Evolutionary conservation across 805 yeast genomes (phyloP).

Genomic region (Ogataea sp.): DNA sequence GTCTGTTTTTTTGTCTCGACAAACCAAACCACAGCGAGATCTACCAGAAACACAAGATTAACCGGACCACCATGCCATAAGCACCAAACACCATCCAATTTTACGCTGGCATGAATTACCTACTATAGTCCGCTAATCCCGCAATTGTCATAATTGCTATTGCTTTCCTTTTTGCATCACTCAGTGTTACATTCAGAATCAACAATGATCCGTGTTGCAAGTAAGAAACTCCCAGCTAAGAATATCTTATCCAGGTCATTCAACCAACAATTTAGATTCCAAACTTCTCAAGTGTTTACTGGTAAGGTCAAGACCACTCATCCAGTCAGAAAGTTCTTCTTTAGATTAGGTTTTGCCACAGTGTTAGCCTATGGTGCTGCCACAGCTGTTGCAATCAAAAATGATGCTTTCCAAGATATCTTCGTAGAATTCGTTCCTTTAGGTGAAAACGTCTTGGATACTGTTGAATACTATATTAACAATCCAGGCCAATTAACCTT

Average conservation of each 20-base stretch:
- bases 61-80: too few species aligned
- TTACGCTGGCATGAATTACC: too few species aligned
- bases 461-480: constrained; percentile 31
- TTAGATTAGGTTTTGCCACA: constrained; percentile 18
- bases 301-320: constrained; percentile 11
- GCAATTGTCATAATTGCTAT: background rate
- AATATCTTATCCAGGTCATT: background rate
- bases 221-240: background rate
- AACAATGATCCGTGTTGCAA: constrained; percentile 1
- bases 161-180: background rate
- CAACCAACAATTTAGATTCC: constrained; percentile 12
- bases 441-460: constrained; percentile 46
- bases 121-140: too few species aligned
- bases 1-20: too few species aligned
- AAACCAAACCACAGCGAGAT: too few species aligned
- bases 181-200: background rate
- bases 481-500: constrained; percentile 14
- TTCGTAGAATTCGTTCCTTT: constrained; percentile 60
- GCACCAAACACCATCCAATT: too few species aligned
- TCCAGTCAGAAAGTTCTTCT: constrained; percentile 18
- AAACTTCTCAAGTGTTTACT: constrained; percentile 9
- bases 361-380: constrained; percentile 46
- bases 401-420: constrained; percentile 51
- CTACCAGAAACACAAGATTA: too few species aligned
- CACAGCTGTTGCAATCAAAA: constrained; percentile 45